Conservation (phyloP, 2,329 filamentous ascomycete genomes). For the Xylariomycetidae sp. region DNA sequence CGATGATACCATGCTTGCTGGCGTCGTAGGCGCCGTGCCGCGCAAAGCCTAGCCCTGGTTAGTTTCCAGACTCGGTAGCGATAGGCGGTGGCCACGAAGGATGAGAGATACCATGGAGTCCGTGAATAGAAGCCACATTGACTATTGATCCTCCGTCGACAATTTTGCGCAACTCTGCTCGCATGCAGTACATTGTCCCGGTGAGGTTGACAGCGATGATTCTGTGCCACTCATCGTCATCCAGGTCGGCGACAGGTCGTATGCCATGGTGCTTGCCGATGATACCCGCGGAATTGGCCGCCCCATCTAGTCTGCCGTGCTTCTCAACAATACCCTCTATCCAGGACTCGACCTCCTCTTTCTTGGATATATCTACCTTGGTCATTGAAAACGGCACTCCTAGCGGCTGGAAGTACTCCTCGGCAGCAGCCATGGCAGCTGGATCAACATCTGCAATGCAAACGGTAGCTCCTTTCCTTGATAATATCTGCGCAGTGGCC, state of each 20-base stretch:
- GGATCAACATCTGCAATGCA: conserved; percentile 26
- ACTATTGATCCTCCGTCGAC: conserved; percentile 51
- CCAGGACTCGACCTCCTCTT: conserved; percentile 44
- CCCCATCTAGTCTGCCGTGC: conserved; percentile 47
- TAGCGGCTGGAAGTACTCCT: conserved; percentile 21
- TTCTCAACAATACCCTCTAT: conserved; percentile 38
- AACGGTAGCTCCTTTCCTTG: conserved; percentile 23
- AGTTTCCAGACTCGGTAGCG: conserved; percentile 9
- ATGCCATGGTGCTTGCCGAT: conserved; percentile 38
- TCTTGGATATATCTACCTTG: conserved; percentile 43
- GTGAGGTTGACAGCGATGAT: conserved; percentile 44
- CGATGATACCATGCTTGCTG: conserved; percentile 33
- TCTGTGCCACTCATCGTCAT: conserved; percentile 42
- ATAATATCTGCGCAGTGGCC: conserved; percentile 25
- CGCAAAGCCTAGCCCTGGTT: conserved; percentile 30
- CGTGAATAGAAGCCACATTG: conserved; percentile 48
- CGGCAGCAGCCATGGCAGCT: conserved; percentile 17
- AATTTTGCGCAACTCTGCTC: conserved; percentile 39
- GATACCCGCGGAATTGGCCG: conserved; percentile 48
- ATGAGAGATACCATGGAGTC: conserved; percentile 35
- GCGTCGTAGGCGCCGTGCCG: conserved; percentile 32
- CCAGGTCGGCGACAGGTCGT: conserved; percentile 34
- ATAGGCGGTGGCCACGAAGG: too few relatives aligned
- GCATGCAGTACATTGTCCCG: conserved; percentile 45
- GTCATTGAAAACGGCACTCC: conserved; percentile 25